Evolutionary conservation across 441 rosid genomes (phyloP).

Genomic region (Cnidoscolus chayamansa): DNA sequence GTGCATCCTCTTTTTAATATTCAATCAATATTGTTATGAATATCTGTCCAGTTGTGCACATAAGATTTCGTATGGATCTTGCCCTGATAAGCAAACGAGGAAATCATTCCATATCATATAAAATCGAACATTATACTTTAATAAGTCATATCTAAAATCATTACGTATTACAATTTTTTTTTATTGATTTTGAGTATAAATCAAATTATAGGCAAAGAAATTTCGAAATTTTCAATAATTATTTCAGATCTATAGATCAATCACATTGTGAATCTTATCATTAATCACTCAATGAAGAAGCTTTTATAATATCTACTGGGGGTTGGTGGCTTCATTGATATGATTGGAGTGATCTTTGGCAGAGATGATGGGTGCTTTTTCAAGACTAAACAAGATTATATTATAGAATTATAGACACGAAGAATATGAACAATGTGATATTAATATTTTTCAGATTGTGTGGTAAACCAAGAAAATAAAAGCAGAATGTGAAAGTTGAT

Average conservation of each 20-base stretch:
- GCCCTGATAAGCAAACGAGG: neutral
- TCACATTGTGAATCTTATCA: no score
- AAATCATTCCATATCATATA: conserved; percentile 17
- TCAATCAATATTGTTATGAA: neutral
- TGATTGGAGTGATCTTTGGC: neutral
- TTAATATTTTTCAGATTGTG: neutral
- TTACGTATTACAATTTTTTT: no score
- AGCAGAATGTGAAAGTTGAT: neutral
- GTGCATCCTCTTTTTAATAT: neutral
- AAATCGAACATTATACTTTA: neutral
- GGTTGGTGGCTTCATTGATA: neutral
- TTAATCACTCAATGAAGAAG: neutral
- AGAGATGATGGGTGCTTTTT: neutral
- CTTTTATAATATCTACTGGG: neutral
- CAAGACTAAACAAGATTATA: no score
- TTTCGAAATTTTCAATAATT: no score
- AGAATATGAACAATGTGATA: no score
- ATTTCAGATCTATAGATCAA: no score
- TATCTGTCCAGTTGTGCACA: conserved; percentile 19
- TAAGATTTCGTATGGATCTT: neutral
- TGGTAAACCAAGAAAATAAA: neutral
- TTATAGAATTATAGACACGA: no score
- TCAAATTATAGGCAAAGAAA: no score
- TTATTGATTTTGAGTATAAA: no score
- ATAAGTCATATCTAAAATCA: no score